A percentile compares a stretch with the other conserved stretches of the same genome.
These are phyloP conservation scores for Solanum dulcamara DNA, from an alignment of 257 asterid species.

Conservation along the genomic window DNA sequence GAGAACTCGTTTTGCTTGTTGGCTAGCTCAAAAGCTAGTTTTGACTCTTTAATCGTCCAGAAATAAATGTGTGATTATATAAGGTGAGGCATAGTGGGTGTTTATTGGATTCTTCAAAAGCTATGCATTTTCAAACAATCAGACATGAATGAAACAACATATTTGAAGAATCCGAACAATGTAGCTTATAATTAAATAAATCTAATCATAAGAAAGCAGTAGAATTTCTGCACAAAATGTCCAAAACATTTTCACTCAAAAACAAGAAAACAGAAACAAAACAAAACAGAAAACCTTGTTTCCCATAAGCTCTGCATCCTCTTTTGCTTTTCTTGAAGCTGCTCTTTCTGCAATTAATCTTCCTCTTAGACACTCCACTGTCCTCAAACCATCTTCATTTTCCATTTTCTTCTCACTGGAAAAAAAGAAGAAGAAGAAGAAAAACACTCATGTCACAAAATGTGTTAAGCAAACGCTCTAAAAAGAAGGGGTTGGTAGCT, in stretches of 20 bases:
- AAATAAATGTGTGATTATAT: not conserved
- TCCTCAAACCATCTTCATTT: constrained; percentile 51
- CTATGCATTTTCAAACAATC: not conserved
- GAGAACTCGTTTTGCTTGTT: not conserved
- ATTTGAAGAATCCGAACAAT: not conserved
- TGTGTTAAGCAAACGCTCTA: not conserved
- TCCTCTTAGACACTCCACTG: constrained; percentile 74
- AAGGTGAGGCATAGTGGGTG: not conserved
- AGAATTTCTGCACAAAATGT: not conserved
- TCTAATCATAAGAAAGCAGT: not conserved
- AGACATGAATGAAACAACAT: not conserved
- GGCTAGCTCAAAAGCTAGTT: not conserved
- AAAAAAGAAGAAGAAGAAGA: not conserved
- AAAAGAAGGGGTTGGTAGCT: not conserved
- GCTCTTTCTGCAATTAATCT: constrained; percentile 79
- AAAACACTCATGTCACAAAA: not conserved
- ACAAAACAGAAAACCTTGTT: constrained; percentile 32
- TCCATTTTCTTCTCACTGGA: constrained; percentile 21
- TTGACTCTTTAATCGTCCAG: too few relatives aligned
- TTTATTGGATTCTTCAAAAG: not conserved
- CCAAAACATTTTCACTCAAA: not conserved
- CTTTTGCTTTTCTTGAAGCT: constrained; percentile 63
- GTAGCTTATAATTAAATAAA: not conserved
- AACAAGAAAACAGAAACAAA: not conserved
- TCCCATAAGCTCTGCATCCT: constrained; percentile 36